Evolutionary conservation across 495 filamentous ascomycete genomes (phyloP), one percentile per base, ranked within the genome.

Genomic region (Xylaria sp.): DNA sequence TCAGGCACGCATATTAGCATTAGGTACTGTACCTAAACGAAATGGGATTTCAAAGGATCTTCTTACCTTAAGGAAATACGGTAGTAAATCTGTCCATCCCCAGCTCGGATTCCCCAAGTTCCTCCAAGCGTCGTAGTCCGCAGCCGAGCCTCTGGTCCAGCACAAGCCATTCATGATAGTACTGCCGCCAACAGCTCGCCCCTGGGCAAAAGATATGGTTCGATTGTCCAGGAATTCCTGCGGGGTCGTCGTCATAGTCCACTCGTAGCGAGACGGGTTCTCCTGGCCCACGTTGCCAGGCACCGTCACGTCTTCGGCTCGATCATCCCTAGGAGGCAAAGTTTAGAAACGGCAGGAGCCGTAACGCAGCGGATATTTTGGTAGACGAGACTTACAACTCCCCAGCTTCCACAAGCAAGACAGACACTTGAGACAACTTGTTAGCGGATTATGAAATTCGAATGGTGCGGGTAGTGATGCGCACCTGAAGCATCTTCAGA

Each of bases 21-120:
- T 0, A 17, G 17, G 5, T 48, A 31, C 57, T 21, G 14, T 9
- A 15, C 19, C 72, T 53, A 63, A 72, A 69, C 76, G 29, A 0
- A 40, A 37, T 4, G 5, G 21, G 15, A 63, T 11, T 19, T 33
- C 19, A 8, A 15, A 33, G 5, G 6, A 44, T 50, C 17, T 46
- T 70, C 69, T 33, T n/a, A 85, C 84, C 80, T 86, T 88, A 57
- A 80, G 82, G 75, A 88, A 88, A 74, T 92, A 92, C 1, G 88
- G 87, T 26, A 88, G 73, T 29, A 92, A 76, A 43, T 74, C 85
- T 0, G 83, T 69, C 87, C 89, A 92, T 68, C 82, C 85, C 90
- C 90, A 92, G n/a, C 88, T 88, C 2, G 83, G 80, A 72, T 90
- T 91, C 2, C 91, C 90, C 4, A 90, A 76, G 6, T 73, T 76